Evolutionary conservation across 345 rosid species (phyloP), one percentile per base, ranked within the genome.

Genomic region (Gossypioides kirkii): DNA sequence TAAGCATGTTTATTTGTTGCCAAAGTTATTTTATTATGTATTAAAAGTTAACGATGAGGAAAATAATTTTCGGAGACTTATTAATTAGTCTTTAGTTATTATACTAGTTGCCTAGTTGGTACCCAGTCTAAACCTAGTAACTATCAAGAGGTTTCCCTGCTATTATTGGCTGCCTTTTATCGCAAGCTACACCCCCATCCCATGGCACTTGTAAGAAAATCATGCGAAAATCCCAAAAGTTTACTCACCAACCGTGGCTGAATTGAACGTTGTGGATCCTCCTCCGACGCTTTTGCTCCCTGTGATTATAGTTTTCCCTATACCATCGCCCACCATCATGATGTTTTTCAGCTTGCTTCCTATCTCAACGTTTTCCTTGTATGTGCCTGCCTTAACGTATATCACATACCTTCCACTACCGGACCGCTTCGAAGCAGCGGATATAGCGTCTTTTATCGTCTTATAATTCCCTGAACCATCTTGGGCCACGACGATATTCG

Each of bases 281-380:
- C 97, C 93, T 2, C 90, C 93, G 25, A 94, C 97, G 69, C 98
- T 94, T 82, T 79, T 84, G 80, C 97, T 94, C 0, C 89, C 95
- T 42, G 95, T 89, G 58, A 94, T 85, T 52, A 90, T 88, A 0
- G 97, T 94, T 45, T 70, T 84, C 54, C 93, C 89, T 58, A 77
- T 81, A 2, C 95, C 98, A 62, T 94, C 97, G 1, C 95, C 98
- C 60, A 89, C 85, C 74, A 94, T 75, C 98, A 89, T 94, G 55
- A 94, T 84, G 73, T 86, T 90, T n/a, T 82, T 84, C 77, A 77
- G 68, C 1, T 78, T 80, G 32, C 36, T 36, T 12, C 83, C 75
- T 8, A 94, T 82, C 71, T 87, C 93, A 18, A 94, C 55, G 55
- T 88, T 88, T 73, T 94, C 98, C 14, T 13, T 74, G 56, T 94